Conservation (phyloP, 768 basidiomycete species). For the Rhizopogon salebrosus region DNA sequence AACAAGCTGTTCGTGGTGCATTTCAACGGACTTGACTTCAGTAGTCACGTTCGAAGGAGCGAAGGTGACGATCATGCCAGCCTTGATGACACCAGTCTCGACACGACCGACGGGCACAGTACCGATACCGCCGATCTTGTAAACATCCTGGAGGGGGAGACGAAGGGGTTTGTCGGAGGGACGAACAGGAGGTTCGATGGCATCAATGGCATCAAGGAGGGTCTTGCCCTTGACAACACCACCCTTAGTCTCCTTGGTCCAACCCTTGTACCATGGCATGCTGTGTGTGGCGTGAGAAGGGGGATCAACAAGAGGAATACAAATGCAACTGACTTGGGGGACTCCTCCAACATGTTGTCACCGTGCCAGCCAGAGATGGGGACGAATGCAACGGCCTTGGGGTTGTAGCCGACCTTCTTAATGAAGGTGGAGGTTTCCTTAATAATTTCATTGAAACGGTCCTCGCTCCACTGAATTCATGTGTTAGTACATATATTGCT, state of each 20-base stretch:
- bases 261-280: slow-evolving; percentile 99
- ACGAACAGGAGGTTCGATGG: slow-evolving; percentile 95
- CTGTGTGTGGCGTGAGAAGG: slow-evolving; percentile 35
- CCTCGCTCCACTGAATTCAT: slow-evolving; percentile 84
- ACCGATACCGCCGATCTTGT: slow-evolving; percentile 99
- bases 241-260: slow-evolving; percentile 93
- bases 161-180: slow-evolving; percentile 99
- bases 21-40: slow-evolving; percentile 99
- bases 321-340: slow-evolving; percentile 63
- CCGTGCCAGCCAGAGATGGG: slow-evolving; percentile 99
- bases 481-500: slow-evolving; percentile 1
- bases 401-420: slow-evolving; percentile 99
- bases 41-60: slow-evolving; percentile 98
- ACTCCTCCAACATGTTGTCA: slow-evolving; percentile 99
- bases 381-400: slow-evolving; percentile 96
- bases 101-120: slow-evolving; percentile 99
- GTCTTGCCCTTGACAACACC: slow-evolving; percentile 97
- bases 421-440: slow-evolving; percentile 98
- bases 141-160: slow-evolving; percentile 99
- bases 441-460: slow-evolving; percentile 99
- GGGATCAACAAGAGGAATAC: background rate
- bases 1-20: slow-evolving; percentile 98
- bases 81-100: slow-evolving; percentile 99
- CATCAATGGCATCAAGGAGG: slow-evolving; percentile 98
- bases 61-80: slow-evolving; percentile 98